Conservation (phyloP, 495 filamentous ascomycete genomes). For the Endocarpon pusillum region DNA sequence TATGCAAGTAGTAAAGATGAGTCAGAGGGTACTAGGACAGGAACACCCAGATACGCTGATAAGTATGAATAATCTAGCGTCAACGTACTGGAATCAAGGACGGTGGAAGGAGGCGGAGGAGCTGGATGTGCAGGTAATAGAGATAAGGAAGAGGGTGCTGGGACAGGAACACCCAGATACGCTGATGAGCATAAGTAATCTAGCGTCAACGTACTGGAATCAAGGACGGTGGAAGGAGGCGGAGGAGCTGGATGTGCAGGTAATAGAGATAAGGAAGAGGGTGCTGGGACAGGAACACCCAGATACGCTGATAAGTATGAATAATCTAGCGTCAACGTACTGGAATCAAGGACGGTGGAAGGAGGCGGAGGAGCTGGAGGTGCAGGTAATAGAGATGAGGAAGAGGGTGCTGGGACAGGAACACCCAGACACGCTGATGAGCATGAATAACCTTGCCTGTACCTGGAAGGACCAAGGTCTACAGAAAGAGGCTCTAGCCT, state of each 20-base stretch:
- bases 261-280: conserved; percentile 10
- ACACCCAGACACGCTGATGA: conserved; percentile 1
- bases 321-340: conserved; percentile 12
- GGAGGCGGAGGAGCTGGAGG: conserved; percentile 16
- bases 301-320: conserved; percentile 21
- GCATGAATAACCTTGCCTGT: conserved; percentile 14
- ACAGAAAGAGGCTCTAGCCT: conserved; percentile 10
- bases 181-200: conserved; percentile 13
- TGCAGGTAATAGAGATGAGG: conserved; percentile 8
- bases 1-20: conserved; percentile 5
- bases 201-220: conserved; percentile 10
- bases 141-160: conserved; percentile 9
- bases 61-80: conserved; percentile 2
- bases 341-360: conserved; percentile 13
- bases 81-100: conserved; percentile 3
- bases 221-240: conserved; percentile 20
- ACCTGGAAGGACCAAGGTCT: conserved; percentile 5
- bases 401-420: conserved; percentile 16
- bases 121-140: conserved; percentile 5
- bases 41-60: conserved; percentile 3
- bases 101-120: conserved; percentile 5
- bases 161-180: conserved; percentile 12
- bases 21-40: conserved; percentile 3
- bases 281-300: conserved; percentile 22
- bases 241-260: conserved; percentile 10